Conservation (phyloP, 305 asterid genomes). For the Rubia tinctorum region DNA sequence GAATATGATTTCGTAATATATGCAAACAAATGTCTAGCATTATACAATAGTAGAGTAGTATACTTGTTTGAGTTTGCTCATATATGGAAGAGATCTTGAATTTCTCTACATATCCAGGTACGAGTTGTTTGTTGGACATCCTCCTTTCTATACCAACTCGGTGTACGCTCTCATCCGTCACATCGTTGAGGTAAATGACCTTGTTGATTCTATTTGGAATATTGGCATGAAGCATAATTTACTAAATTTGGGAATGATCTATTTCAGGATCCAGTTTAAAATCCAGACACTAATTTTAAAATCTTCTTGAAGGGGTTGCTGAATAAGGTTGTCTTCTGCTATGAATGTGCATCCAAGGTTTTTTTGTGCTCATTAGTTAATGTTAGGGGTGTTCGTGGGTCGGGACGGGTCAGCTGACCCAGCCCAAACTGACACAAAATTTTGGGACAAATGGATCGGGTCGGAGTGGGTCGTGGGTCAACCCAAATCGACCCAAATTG, state of each 20-base stretch:
- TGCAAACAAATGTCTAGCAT: neutral
- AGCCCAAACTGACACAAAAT: too few relatives aligned
- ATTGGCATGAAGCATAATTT: slow-evolving; percentile 15
- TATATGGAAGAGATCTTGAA: neutral
- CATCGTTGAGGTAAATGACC: slow-evolving; percentile 72
- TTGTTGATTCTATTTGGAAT: slow-evolving; percentile 15
- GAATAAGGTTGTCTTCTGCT: slow-evolving; percentile 62
- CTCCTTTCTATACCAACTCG: slow-evolving; percentile 98
- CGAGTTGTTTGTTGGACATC: slow-evolving; percentile 98
- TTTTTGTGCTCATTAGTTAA: slow-evolving; percentile 22
- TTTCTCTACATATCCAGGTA: slow-evolving; percentile 36
- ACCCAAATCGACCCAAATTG: too few relatives aligned
- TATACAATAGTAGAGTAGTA: neutral
- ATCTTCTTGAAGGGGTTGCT: slow-evolving; percentile 93
- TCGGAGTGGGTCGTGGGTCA: too few relatives aligned
- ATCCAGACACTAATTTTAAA: slow-evolving; percentile 82
- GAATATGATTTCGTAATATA: neutral
- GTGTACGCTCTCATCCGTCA: slow-evolving; percentile 98
- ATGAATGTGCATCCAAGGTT: slow-evolving; percentile 12
- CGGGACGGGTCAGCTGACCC: too few relatives aligned
- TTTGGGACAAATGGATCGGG: too few relatives aligned
- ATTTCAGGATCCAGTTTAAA: slow-evolving; percentile 94
- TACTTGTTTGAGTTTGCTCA: neutral
- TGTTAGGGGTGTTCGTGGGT: too few relatives aligned
- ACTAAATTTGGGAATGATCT: slow-evolving; percentile 22